These are phyloP conservation scores for Ascochyta fabae DNA, from an alignment of 2,329 filamentous ascomycete species.

Conservation along the genomic window DNA sequence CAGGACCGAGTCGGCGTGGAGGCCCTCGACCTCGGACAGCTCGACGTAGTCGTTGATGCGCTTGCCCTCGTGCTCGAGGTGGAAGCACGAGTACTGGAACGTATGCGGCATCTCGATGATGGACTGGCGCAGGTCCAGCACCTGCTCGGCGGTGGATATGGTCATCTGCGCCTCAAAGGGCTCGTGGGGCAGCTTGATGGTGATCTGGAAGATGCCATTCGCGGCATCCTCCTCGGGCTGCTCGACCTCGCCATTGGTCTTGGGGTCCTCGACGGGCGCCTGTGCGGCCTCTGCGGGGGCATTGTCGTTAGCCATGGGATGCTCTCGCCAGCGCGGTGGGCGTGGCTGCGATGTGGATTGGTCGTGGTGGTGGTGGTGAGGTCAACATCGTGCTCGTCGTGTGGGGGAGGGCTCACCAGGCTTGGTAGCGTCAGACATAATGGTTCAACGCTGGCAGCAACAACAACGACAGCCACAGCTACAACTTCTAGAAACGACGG, in stretches of 20 bases:
- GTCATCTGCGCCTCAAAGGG: constrained; percentile 83
- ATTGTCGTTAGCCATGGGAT: constrained; percentile 33
- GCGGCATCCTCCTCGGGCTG: constrained; percentile 34
- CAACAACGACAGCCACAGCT: neutral
- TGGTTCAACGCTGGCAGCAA: neutral
- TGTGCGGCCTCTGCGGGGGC: constrained; percentile 33
- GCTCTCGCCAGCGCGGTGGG: neutral
- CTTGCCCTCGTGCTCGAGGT: constrained; percentile 87
- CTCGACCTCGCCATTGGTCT: constrained; percentile 28
- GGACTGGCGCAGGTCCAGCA: constrained; percentile 95
- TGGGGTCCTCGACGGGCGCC: constrained; percentile 32
- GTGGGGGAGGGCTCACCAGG: constrained; percentile 41
- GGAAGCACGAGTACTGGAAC: constrained; percentile 98
- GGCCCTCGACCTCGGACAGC: constrained; percentile 83
- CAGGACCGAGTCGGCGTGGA: constrained; percentile 79
- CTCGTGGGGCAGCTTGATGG: constrained; percentile 80
- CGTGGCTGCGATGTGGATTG: no score
- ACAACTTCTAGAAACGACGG: constrained; percentile 22
- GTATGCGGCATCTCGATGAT: constrained; percentile 92
- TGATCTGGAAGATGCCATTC: constrained; percentile 68
- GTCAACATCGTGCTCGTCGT: constrained; percentile 10
- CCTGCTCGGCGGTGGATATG: constrained; percentile 91
- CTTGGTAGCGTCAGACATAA: constrained; percentile 46
- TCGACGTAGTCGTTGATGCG: constrained; percentile 95
- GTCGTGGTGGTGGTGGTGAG: no score